A percentile compares a stretch with the other conserved stretches of the same genome.
phyloP scores from a whole-genome alignment of 495 filamentous ascomycete species.

The Talaromyces adpressus region DNA sequence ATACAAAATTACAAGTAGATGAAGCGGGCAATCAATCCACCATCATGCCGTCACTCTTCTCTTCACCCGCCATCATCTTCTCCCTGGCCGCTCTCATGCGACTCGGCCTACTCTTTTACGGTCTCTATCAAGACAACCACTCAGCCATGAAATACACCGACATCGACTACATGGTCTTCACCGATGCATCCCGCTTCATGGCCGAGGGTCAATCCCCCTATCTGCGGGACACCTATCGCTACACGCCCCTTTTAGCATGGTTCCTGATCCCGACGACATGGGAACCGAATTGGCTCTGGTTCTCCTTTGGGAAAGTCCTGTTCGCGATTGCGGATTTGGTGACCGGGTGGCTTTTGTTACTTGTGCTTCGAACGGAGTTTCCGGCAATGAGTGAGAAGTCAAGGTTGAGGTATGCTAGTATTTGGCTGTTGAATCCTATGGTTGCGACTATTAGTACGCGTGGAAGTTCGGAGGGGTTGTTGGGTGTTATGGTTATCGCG shows the following conservation, averaged over 20 bases:
- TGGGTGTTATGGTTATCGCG: slow-evolving; percentile 74
- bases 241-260: slow-evolving; percentile 91
- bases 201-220: slow-evolving; percentile 65
- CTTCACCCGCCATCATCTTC: slow-evolving; percentile 52
- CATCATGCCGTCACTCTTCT: slow-evolving; percentile 29
- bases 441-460: slow-evolving; percentile 92
- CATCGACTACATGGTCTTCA: slow-evolving; percentile 98
- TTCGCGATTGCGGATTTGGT: slow-evolving; percentile 79
- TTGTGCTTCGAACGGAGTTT: slow-evolving; percentile 41
- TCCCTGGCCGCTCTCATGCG: slow-evolving; percentile 61
- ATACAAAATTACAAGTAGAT: neutral
- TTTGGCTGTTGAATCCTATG: slow-evolving; percentile 97
- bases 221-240: slow-evolving; percentile 86
- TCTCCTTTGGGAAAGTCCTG: slow-evolving; percentile 81
- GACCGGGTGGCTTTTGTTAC: slow-evolving; percentile 80
- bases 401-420: slow-evolving; percentile 67
- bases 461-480: slow-evolving; percentile 84
- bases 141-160: slow-evolving; percentile 95
- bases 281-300: slow-evolving; percentile 44
- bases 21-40: neutral
- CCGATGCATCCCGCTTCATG: slow-evolving; percentile 83
- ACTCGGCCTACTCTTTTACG: slow-evolving; percentile 68
- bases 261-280: slow-evolving; percentile 75
- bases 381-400: slow-evolving; percentile 36
- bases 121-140: slow-evolving; percentile 82